These are phyloP conservation scores for Gastrodia elata DNA, from an alignment of 106 monocot genomes.

Conservation along the genomic window DNA sequence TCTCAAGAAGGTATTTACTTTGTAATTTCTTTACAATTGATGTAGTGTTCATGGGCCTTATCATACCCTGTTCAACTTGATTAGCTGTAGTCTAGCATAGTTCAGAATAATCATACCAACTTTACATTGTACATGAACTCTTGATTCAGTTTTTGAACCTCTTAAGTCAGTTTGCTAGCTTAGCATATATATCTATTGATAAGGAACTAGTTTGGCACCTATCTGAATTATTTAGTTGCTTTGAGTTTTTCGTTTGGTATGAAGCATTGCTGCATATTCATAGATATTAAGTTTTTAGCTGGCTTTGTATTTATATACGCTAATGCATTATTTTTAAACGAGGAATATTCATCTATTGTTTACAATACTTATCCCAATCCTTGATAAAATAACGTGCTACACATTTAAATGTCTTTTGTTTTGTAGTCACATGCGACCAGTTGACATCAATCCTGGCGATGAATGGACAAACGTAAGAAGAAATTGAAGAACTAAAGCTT, in stretches of 20 bases:
- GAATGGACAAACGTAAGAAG: conserved; percentile 93
- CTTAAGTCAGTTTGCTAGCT: too few species aligned
- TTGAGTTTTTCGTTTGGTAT: neutral
- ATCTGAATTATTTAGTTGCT: neutral
- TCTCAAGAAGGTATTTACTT: conserved; percentile 63
- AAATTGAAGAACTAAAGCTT: neutral
- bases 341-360: neutral
- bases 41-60: neutral
- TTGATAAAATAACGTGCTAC: neutral
- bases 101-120: neutral
- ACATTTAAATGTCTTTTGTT: neutral
- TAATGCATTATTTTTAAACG: neutral
- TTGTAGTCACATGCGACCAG: conserved; percentile 67
- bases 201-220: neutral
- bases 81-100: neutral
- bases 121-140: neutral
- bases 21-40: neutral
- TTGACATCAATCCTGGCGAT: conserved; percentile 86
- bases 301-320: too few species aligned
- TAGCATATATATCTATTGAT: neutral
- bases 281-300: too few species aligned
- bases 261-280: too few species aligned
- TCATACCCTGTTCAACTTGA: neutral
- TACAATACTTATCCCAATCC: neutral
- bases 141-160: too few species aligned